Base-by-base conservation (phyloP, 1,284 basidiomycete species). In the Neonothopanus nambi region DNA sequence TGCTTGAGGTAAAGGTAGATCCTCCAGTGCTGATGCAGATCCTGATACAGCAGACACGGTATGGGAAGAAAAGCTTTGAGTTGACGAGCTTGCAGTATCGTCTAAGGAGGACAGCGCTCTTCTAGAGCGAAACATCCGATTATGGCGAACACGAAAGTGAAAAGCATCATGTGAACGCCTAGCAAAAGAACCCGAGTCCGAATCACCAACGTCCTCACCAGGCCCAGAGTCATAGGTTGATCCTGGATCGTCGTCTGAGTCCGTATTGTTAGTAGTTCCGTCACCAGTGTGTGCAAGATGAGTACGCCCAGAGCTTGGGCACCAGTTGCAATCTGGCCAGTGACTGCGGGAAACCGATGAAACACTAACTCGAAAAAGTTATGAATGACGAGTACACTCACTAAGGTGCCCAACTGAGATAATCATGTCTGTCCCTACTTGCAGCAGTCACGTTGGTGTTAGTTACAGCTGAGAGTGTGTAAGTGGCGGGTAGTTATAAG, bases 381-480 rank as follows among this genome's bases (percentile, higher is more conserved):
- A 4, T 30, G 13, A 9, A 44, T 8, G n/a, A 5, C 26, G 26
- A 17, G 40, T 36, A 7, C 11, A 67, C 77, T 61, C 60, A 81
- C 80, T 82, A 83, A 7, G 79, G 80, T 24, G 78, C 79, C 75
- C 76, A 81, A 53, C 79, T 81, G 58, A 81, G 63, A 62, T 81
- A 83, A 62, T 81, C 79, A 52, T 73, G 73, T 13, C 66, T 60
- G 59, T 80, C 64, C 7, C 72, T 66, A 33, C 75, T 76, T 0
- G 78, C 75, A 12, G 79, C 71, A 4, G 67, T 55, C 18, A 73
- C 60, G n/a, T 74, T 72, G 15, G 57, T 28, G 59, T 74, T 72
- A 18, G 64, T 70, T 18, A 78, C 65, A 40, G 67, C 78, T 81
- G 57, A 30, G 12, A 26, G 18, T 37, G 13, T 23, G 12, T 42